phyloP scores from a whole-genome alignment of 1,284 basidiomycete genomes.

The Mycena sp. region DNA sequence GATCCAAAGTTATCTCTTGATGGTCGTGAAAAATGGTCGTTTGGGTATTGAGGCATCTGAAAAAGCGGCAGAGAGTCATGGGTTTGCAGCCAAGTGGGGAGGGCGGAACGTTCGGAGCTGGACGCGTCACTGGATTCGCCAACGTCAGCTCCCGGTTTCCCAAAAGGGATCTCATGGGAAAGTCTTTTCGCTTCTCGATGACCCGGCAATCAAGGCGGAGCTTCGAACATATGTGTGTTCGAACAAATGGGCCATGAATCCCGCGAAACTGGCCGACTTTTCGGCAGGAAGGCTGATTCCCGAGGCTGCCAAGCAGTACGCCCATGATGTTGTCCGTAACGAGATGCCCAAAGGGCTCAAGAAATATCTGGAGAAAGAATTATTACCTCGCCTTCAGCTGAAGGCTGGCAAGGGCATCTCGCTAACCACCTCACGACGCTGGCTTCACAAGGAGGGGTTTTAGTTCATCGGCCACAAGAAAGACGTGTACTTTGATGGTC shows the following conservation, averaged over 20 bases:
- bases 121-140: conserved; percentile 33
- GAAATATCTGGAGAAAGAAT: conserved; percentile 43
- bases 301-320: conserved; percentile 38
- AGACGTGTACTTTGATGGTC: too few relatives aligned
- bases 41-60: too few relatives aligned
- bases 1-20: conserved; percentile 29
- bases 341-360: conserved; percentile 43
- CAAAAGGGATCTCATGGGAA: conserved; percentile 37
- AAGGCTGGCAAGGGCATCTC: too few relatives aligned
- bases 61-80: conserved; percentile 35
- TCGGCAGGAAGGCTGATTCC: conserved; percentile 38
- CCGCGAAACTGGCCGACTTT: conserved; percentile 45
- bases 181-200: conserved; percentile 37
- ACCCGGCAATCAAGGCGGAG: conserved; percentile 34
- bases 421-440: too few relatives aligned
- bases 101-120: conserved; percentile 31
- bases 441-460: too few relatives aligned
- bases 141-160: conserved; percentile 36
- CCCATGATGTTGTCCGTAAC: conserved; percentile 35
- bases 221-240: conserved; percentile 34
- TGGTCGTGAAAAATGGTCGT: conserved; percentile 32
- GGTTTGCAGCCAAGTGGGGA: conserved; percentile 38
- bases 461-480: too few relatives aligned
- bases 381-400: too few relatives aligned
- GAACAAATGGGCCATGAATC: too few relatives aligned